A percentile compares a stretch with the other conserved stretches of the same genome.
phyloP scores from a whole-genome alignment of 768 basidiomycete genomes.

The Chiua virens region DNA sequence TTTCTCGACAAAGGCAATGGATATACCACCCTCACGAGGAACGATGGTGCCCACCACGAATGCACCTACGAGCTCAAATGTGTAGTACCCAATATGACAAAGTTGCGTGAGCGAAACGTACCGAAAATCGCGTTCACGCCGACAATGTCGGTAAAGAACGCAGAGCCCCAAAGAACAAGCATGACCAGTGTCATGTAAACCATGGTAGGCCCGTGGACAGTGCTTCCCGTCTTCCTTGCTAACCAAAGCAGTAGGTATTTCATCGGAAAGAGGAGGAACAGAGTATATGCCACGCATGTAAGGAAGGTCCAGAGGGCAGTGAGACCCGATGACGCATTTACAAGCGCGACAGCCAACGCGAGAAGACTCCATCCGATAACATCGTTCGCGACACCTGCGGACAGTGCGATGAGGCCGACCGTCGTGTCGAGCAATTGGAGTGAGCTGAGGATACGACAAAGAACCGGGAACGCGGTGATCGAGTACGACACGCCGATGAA shows the following conservation, averaged over 20 bases:
- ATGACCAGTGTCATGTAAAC: constrained; percentile 88
- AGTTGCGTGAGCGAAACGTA: constrained; percentile 18
- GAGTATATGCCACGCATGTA: constrained; percentile 73
- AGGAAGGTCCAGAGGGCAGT: constrained; percentile 87
- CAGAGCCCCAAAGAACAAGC: constrained; percentile 76
- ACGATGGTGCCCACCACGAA: constrained; percentile 83
- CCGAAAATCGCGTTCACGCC: constrained; percentile 96
- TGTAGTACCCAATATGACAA: background rate
- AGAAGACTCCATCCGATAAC: constrained; percentile 89
- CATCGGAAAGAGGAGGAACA: constrained; percentile 72
- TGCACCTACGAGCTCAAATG: constrained; percentile 48
- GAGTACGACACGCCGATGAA: constrained; percentile 91
- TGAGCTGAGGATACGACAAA: constrained; percentile 88
- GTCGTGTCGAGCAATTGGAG: constrained; percentile 89
- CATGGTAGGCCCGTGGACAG: constrained; percentile 79
- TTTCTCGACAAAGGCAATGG: constrained; percentile 85
- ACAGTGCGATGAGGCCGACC: constrained; percentile 90
- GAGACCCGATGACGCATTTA: constrained; percentile 81
- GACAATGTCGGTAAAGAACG: constrained; percentile 93
- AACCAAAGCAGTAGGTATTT: constrained; percentile 65
- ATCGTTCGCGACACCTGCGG: constrained; percentile 89
- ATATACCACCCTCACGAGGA: constrained; percentile 84
- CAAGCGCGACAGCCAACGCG: constrained; percentile 88
- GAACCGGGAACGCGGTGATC: constrained; percentile 85
- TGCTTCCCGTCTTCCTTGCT: constrained; percentile 75